phyloP scores from a whole-genome alignment of 2,329 filamentous ascomycete genomes.

The Microdochium nivale region DNA sequence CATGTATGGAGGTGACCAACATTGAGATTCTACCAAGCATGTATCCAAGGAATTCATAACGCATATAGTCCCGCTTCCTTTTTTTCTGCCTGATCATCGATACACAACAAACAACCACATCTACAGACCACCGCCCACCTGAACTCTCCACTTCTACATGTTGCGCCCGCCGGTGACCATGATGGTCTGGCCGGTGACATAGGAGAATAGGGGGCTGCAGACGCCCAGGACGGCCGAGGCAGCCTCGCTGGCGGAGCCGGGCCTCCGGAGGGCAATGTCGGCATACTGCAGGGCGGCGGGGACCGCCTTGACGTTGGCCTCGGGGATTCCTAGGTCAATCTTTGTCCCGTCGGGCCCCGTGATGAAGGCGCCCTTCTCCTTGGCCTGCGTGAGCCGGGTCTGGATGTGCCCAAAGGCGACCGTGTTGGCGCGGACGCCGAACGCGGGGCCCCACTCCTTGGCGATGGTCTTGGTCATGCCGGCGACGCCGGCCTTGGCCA shows the following conservation, averaged over 20 bases:
- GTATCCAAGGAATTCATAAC: too few species aligned
- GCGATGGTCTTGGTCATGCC: conserved; percentile 85
- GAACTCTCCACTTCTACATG: too few species aligned
- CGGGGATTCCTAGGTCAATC: conserved; percentile 66
- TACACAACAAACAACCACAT: too few species aligned
- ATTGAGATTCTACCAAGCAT: too few species aligned
- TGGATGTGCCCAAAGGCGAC: conserved; percentile 77
- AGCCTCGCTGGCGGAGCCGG: conserved; percentile 72
- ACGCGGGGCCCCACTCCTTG: conserved; percentile 82
- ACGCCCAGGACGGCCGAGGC: conserved; percentile 70
- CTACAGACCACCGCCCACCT: too few species aligned
- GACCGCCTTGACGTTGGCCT: conserved; percentile 40
- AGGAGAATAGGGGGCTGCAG: conserved; percentile 73
- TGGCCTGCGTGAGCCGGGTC: conserved; percentile 73
- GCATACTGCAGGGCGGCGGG: conserved; percentile 33
- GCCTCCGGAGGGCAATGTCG: conserved; percentile 72
- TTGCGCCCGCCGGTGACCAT: conserved; percentile 72
- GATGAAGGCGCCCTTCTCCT: conserved; percentile 76
- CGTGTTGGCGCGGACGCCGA: conserved; percentile 76
- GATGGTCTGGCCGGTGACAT: conserved; percentile 81
- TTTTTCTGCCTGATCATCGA: background rate
- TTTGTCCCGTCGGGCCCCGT: conserved; percentile 67
- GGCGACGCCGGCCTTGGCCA: conserved; percentile 76
- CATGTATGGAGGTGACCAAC: too few species aligned
- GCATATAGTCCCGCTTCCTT: background rate